Evolutionary conservation across 495 filamentous ascomycete species (phyloP), one percentile per base, ranked within the genome.

Genomic region (Aspergillus homomorphus): DNA sequence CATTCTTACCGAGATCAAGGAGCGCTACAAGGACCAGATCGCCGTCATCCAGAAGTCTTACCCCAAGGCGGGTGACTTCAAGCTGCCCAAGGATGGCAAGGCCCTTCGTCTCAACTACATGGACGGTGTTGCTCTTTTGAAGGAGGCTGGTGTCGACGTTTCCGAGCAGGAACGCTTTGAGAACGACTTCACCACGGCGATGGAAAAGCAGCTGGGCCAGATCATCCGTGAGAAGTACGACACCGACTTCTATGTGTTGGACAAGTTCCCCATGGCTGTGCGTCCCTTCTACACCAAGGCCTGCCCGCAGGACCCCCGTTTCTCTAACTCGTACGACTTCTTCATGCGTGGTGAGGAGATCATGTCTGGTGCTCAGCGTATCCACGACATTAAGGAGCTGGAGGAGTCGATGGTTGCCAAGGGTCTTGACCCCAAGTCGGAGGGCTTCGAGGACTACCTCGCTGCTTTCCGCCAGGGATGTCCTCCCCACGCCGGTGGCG

Each of bases 311-410:
- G 82, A 87, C 72, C 77, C 86, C 57, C 77, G 79, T 26, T 82
- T 90, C 65, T 89, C 85, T 52, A 93, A 95, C 74, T 88, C 87
- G 5, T 96, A 90, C 77, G 91, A 96, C 75, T 90, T 96, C 80
- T 92, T 95, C 81, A 89, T 96, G 88, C 87, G 92, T 62, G 89
- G 89, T 19, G 89, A 96, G 74, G 92, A 93, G 74, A 92, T 95
- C 69, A 83, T 92, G 73, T 89, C 84, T 14, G 91, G 91, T 52
- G 91, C 89, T 24, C 91, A 96, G 78, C 89, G 91, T 74, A 87
- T 96, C 65, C 81, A 96, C 79, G 72, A 88, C 62, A 81, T 89
- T 38, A 79, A 77, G 33, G 81, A 88, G 70, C 79, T 96, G 44
- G 80, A 85, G 67, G 80, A 80, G 9, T 81, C 83, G 12, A 89